Evolutionary conservation across 495 filamentous ascomycete species (phyloP), one percentile per base, ranked within the genome.

Genomic region (Aspergillus diversus): DNA sequence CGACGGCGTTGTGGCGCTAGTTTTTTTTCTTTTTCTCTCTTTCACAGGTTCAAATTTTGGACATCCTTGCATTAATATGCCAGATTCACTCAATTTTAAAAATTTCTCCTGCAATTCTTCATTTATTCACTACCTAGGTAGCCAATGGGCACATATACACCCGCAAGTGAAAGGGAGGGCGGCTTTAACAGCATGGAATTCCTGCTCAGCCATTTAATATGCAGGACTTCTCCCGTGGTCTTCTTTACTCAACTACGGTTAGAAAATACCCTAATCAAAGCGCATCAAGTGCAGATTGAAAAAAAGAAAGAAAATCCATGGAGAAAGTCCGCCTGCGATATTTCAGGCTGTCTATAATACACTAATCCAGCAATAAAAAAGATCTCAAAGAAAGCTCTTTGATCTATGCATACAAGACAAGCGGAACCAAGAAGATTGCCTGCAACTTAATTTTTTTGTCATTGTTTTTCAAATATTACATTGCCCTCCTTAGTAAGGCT

Each of bases 401-500:
- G 33, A 43, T 49, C 16, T 52, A 61, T 61, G 52, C 42, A 57
- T 53, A 17, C 33, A 27, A 33, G 47, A 55, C 46, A 61, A 43
- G 33, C 21, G 15, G 55, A 63, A 49, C 33, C 33, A 55, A 47
- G 51, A 13, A 33, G 17, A 35, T 33, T 27, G 55, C 51, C 16
- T 57, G 53, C 15, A 61, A 62, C 52, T 55, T 63, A 71, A 52
- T 66, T 71, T n/a, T 62, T 65, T 49, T 66, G 63, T 33, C 55
- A 79, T 52, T 80, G 77, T 61, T 91, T 86, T 68, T 87, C 84
- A 65, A 93, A 86, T 51, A 80, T 80, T 33, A 90, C 88, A 73
- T 90, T 90, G 4, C 91, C 91, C 61, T 89, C 86, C 60, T 80
- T 79, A 5, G 80, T 79, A 8, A 93, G 81, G 50, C 76, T 83